Percentiles rank a stretch among this genome's conserved stretches.
These are phyloP conservation scores for Urtica urens DNA, from an alignment of 306 rosid species.

Conservation along the genomic window DNA sequence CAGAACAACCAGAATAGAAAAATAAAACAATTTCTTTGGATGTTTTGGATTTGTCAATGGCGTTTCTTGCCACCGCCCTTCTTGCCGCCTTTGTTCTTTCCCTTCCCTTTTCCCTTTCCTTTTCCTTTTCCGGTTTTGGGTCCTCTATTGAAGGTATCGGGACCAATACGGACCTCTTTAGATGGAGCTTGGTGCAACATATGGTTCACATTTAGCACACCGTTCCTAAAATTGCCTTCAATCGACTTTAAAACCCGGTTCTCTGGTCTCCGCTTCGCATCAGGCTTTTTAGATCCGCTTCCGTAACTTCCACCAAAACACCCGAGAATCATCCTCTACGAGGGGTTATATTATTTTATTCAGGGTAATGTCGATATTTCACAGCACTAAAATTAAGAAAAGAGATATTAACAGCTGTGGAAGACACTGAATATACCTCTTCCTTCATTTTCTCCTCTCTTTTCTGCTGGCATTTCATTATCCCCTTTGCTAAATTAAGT, in stretches of 20 bases:
- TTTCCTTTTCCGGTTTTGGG: slow-evolving; percentile 10
- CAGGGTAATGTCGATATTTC: slow-evolving; percentile 3
- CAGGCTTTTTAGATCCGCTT: slow-evolving; percentile 27
- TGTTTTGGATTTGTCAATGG: no score
- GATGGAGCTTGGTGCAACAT: slow-evolving; percentile 35
- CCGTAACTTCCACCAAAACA: slow-evolving; percentile 34
- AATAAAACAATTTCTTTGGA: no score
- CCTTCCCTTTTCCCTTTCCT: slow-evolving; percentile 26
- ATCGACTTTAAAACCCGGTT: slow-evolving; percentile 39
- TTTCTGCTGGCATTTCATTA: slow-evolving; percentile 64
- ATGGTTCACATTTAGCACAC: slow-evolving; percentile 66
- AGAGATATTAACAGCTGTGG: neutral
- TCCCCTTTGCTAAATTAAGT: slow-evolving; percentile 58
- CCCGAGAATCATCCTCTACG: slow-evolving; percentile 40
- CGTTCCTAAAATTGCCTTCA: slow-evolving; percentile 63
- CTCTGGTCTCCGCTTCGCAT: slow-evolving; percentile 41
- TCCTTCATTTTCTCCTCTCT: slow-evolving; percentile 56
- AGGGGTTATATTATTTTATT: slow-evolving; percentile 6
- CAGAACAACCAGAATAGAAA: no score
- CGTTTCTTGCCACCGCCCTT: slow-evolving; percentile 33
- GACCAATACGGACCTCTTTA: slow-evolving; percentile 15
- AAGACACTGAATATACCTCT: slow-evolving; percentile 33
- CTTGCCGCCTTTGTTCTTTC: slow-evolving; percentile 17
- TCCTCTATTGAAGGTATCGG: slow-evolving; percentile 11
- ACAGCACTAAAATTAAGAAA: neutral